Evolutionary conservation across 352 stramenopile genomes (phyloP), one percentile per base, ranked within the genome.

Genomic region (Globisporangium paddicum): DNA sequence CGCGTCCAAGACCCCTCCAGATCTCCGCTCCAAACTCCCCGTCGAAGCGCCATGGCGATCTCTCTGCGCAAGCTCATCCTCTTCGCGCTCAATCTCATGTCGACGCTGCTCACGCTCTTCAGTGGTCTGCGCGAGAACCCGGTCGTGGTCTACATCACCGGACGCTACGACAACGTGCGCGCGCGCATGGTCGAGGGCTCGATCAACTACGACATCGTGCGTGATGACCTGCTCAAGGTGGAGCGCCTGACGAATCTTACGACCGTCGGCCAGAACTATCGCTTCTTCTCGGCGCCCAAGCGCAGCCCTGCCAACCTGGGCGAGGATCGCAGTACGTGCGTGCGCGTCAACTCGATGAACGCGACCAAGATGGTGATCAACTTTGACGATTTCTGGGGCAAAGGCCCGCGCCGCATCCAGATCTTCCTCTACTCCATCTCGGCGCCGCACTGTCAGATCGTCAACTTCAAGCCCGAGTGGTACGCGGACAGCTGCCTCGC

Each of bases 361-460:
- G 66, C 65, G 14, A 68, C 67, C 4, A 52, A 66, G 7, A 60
- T 66, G 7, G 59, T 55, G 16, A 32, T 71, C 25, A 67, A 79
- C 44, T 83, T 67, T 25, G 62, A 83, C 35, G 71, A 83, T 48
- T 80, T 75, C 26, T 80, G 71, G 73, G 73, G 73, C 1, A 72
- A 55, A 10, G 67, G 67, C 4, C 63, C 72, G 47, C 67, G 73
- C 0, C 73, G 73, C 16, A 54, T 51, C 0, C 69, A 79, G 42
- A 69, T 64, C 16, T 78, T 73, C 28, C 66, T 79, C 18, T 74
- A 75, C 60, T 77, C 64, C 37, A 81, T 83, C 34, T 83, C 71
- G 18, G 64, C 74, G 13, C 72, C 71, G 32, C 55, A 63, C 23
- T 83, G 74, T 53, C 59, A 73, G 6, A 14, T 81, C 41, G 61